Conservation (phyloP, 306 rosid species). For the Gastrolobium bilobum region DNA sequence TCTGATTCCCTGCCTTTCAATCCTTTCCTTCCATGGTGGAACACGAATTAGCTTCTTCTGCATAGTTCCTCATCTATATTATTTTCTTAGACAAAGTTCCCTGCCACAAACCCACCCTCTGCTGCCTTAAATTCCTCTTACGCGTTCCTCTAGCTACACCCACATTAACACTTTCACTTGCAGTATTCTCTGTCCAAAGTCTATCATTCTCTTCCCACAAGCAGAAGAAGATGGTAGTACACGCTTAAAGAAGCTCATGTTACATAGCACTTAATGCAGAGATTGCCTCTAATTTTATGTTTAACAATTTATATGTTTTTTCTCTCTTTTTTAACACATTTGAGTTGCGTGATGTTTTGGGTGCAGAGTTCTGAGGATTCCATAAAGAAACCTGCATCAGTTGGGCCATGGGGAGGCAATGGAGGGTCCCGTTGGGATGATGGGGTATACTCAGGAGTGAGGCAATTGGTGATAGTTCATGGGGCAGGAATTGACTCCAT, state of each 20-base stretch:
- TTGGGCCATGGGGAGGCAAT: conserved; percentile 89
- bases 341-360: conserved; percentile 42
- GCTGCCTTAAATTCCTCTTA: conserved; percentile 48
- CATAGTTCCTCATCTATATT: conserved; percentile 34
- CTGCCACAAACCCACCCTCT: conserved; percentile 27
- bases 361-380: conserved; percentile 55
- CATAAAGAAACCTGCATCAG: conserved; percentile 54
- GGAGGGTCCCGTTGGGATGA: conserved; percentile 78
- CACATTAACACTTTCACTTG: conserved; percentile 16
- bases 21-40: conserved; percentile 57
- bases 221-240: conserved; percentile 50
- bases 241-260: conserved; percentile 4
- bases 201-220: conserved; percentile 21
- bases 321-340: conserved; percentile 23
- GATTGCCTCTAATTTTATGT: conserved; percentile 24
- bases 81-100: conserved; percentile 40
- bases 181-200: conserved; percentile 22
- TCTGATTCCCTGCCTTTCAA: conserved; percentile 54
- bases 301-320: conserved; percentile 25
- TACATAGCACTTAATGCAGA: conserved; percentile 14
- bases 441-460: conserved; percentile 68
- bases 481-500: conserved; percentile 83
- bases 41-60: conserved; percentile 55
- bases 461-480: conserved; percentile 77
- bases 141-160: conserved; percentile 31